Percentiles rank a stretch among this genome's conserved stretches.
Evolutionary conservation across 768 basidiomycete species (phyloP).

Genomic region (Podaxis sp.): DNA sequence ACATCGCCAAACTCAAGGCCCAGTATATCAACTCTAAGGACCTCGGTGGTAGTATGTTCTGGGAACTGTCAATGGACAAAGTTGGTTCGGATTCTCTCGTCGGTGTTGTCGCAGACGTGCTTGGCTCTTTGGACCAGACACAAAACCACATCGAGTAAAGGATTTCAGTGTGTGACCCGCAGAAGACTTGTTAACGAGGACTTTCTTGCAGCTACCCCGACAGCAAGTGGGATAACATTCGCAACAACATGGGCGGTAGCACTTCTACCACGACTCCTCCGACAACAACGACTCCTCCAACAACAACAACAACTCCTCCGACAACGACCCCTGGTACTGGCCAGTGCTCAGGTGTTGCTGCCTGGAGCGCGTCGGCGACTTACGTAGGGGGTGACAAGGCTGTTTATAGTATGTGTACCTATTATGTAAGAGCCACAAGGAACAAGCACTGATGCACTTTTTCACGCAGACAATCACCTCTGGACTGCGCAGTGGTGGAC

Average conservation of each 20-base stretch:
- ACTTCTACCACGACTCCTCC: slow-evolving; percentile 15
- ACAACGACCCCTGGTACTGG: slow-evolving; percentile 25
- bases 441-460: neutral
- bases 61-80: slow-evolving; percentile 69
- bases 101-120: slow-evolving; percentile 36
- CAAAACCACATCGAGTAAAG: slow-evolving; percentile 58
- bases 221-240: slow-evolving; percentile 70
- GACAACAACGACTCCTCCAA: slow-evolving; percentile 2
- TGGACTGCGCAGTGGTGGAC: slow-evolving; percentile 69
- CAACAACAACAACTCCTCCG: slow-evolving; percentile 12
- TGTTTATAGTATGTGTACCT: slow-evolving; percentile 35
- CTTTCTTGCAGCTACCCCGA: slow-evolving; percentile 46
- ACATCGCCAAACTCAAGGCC: slow-evolving; percentile 61
- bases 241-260: slow-evolving; percentile 49
- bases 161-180: neutral
- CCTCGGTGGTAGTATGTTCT: slow-evolving; percentile 71
- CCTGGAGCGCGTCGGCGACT: slow-evolving; percentile 46
- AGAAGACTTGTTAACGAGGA: neutral
- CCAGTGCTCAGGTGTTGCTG: slow-evolving; percentile 35
- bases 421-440: neutral
- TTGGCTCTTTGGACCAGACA: slow-evolving; percentile 56
- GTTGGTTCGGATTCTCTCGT: slow-evolving; percentile 57
- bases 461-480: slow-evolving; percentile 37
- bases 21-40: slow-evolving; percentile 58
- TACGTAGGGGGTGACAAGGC: slow-evolving; percentile 44